Evolutionary conservation across 345 rosid genomes (phyloP).

Genomic region (Eucalyptus curtisii): DNA sequence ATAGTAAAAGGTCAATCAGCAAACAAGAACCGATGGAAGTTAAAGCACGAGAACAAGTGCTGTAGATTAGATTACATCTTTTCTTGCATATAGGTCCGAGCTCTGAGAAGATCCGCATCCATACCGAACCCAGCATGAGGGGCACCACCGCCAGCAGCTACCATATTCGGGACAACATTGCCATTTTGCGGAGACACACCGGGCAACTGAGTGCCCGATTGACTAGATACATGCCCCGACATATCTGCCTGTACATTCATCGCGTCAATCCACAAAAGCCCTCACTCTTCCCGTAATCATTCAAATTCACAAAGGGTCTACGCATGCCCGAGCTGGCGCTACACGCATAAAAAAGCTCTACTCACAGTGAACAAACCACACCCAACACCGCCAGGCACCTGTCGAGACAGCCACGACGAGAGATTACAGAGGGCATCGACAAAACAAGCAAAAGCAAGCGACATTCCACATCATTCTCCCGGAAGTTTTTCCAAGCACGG

Average conservation of each 20-base stretch:
- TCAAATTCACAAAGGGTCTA: not conserved
- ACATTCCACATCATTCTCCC: not conserved
- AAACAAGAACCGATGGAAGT: not conserved
- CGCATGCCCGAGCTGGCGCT: not conserved
- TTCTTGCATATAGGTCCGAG: slow-evolving; percentile 27
- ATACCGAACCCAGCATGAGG: slow-evolving; percentile 4
- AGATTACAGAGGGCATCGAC: not conserved
- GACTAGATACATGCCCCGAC: slow-evolving; percentile 30
- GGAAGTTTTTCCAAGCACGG: not conserved
- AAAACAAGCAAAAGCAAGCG: not conserved
- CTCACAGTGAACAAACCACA: not conserved
- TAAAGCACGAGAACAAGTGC: not conserved
- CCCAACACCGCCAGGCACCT: not conserved
- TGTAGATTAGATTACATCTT: slow-evolving; percentile 35
- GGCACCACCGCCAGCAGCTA: not conserved
- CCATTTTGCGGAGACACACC: slow-evolving; percentile 22
- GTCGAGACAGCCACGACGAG: not conserved
- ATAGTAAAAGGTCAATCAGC: not conserved
- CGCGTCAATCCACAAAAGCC: not conserved
- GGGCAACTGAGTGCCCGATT: not conserved
- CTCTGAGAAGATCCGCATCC: slow-evolving; percentile 38
- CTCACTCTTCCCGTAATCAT: not conserved
- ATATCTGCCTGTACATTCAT: slow-evolving; percentile 27
- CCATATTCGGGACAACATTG: not conserved
- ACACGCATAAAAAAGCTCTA: not conserved